Evolutionary conservation across 2,329 filamentous ascomycete species (phyloP), one percentile per base, ranked within the genome.

Genomic region (Cordyceps pruinosa): DNA sequence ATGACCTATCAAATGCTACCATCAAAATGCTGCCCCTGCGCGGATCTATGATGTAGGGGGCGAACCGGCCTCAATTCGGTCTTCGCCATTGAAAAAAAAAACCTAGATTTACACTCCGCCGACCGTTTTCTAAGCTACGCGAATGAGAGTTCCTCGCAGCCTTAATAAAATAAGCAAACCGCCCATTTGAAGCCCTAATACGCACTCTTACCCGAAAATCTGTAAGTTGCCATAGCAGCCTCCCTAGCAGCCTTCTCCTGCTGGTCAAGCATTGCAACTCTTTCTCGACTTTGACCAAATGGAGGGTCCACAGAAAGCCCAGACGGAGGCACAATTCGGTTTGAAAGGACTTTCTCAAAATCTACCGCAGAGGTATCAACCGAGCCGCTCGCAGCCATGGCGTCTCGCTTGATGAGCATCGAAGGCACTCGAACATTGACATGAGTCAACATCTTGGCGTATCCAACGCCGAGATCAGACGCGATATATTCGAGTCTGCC

Each of bases 361-460:
- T 77, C 72, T 51, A 52, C 45, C 19, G 52, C 41, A n/a, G 52
- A 56, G 5, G 47, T 59, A 26, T 59, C 57, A 23, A 50, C 52
- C 8, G 45, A 56, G 25, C 52, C 57, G 6, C 46, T 71, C 2
- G 74, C 72, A 70, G 80, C 73, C 10, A 81, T 66, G 5, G 73
- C 73, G 63, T 84, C 81, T 35, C 77, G 71, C 28, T 74, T 76
- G 66, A 86, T 84, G 60, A 84, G 73, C 82, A 85, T 85, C 1
- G 81, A 84, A 2, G 83, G 83, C 19, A 84, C 73, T 25, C 83
- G 80, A 53, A 85, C 68, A 64, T 81, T 75, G 53, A 84, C 73
- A 69, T 79, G 73, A 19, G 73, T 71, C 35, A 86, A 64, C 45
- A 82, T 78, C 35, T 78, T 74, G 15, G 82, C 81, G 64, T 85